Evolutionary conservation across 441 rosid species (phyloP), one percentile per base, ranked within the genome.

Genomic region (Rhodomyrtus psidioides): DNA sequence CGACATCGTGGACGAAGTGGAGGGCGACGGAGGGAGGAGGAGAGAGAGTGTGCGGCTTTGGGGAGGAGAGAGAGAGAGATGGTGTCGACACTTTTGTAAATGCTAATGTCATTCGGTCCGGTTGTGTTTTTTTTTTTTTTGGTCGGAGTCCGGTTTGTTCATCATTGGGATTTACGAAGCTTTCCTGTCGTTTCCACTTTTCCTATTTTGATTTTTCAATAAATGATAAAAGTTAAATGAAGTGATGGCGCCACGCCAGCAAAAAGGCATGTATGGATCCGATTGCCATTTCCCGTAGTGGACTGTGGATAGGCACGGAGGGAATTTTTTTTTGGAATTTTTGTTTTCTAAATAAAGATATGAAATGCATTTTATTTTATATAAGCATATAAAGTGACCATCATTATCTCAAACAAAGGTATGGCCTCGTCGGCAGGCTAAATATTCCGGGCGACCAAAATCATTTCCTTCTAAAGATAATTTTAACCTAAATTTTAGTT

Each of bases 21-120:
- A n/a, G 83, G 81, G 82, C 12, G 34, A 39, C 59, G 16, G 84
- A 16, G 79, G 86, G 12, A 21, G 58, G 87, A n/a, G 54, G 28
- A 2, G 21, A 4, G 27, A 44, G 6, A 19, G 55, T 26, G 28
- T 9, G 27, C 82, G 49, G 42, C 82, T 28, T 9, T 56, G 75
- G 46, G 89, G 44, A 70, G 7, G 21, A 12, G 55, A 58, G 75
- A 44, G 89, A 46, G 57, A 12, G 28, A 5, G 24, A 42, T 12
- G 19, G 86, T 91, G 91, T 91, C 92, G 90, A 88, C 92, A 91
- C 82, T 51, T 30, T 44, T 19, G 76, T 17, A 65, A 2, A 65
- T 65, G 26, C 19, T 65, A 9, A 65, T 9, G 46, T 65, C 76
- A 65, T 65, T 65, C 13, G 76, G 46, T 65, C 15, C 46, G 7